Base-by-base conservation (phyloP, 1,139 yeast genomes). In the Suhomyces ambrosiae region DNA sequence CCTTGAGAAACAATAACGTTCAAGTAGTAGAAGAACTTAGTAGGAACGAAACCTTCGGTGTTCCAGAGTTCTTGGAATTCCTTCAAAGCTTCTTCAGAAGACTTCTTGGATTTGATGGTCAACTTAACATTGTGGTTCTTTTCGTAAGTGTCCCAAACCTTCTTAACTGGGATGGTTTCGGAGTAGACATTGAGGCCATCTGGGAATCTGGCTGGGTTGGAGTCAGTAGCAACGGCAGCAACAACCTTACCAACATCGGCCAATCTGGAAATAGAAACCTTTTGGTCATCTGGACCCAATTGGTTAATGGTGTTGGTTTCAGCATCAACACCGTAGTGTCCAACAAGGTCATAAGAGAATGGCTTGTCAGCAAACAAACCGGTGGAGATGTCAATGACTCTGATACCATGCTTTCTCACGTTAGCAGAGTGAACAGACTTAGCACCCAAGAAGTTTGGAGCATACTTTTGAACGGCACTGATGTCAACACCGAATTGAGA, bases 401-500 rank as follows among this genome's bases (percentile, higher is more conserved):
- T 79, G 40, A 79, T 50, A 3, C 82, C 83, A 14, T 13, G 23
- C 17, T 28, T 26, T 25, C 41, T 30, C 29, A 32, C 12, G 23
- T 53, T 55, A 3, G 54, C 53, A 4, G 73, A 60, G 50, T 74
- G 79, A 2, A 50, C 55, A 1, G 53, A 34, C 58, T 81, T 81
- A 18, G 45, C 13, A 1, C 38, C 48, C 22, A 76, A 52, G 47
- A 68, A 63, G 1, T 67, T 68, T 3, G 71, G 69, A 19, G 64
- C 54, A 37, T 48, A 41, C 19, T 45, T 47, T 7, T 47, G 43
- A 12, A 53, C 55, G 12, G 54, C 49, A 6, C 45, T 52, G 24
- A 67, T 44, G 34, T 78, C 78, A 27, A 63, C 52, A 31, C 87
- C 87, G 49, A 76, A 81, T 51, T 80, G 86, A 3, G 86, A 75